These are phyloP conservation scores for Aaosphaeria arxii DNA, from an alignment of 2,329 filamentous ascomycete genomes.

Conservation along the genomic window DNA sequence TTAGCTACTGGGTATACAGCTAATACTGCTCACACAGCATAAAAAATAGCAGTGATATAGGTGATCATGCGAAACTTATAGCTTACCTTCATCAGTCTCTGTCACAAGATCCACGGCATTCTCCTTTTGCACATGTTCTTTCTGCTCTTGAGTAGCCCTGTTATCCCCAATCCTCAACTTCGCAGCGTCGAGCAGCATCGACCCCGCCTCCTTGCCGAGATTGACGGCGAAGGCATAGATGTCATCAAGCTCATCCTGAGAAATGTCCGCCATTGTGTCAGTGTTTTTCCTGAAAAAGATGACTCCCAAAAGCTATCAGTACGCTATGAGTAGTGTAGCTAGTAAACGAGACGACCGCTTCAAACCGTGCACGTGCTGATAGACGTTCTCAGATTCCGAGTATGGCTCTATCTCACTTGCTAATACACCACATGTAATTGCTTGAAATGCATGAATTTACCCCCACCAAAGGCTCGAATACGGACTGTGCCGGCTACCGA, in stretches of 20 bases:
- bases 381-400: no score
- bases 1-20: constrained; percentile 76
- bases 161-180: constrained; percentile 50
- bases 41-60: no score
- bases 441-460: no score
- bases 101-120: constrained; percentile 76
- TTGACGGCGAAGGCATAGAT: constrained; percentile 70
- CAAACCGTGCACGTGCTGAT: no score
- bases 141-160: constrained; percentile 15
- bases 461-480: no score
- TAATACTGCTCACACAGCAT: constrained; percentile 63
- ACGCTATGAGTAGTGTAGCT: no score
- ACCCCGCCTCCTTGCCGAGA: constrained; percentile 67
- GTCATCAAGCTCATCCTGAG: constrained; percentile 53
- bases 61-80: neutral
- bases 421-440: no score
- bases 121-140: constrained; percentile 63
- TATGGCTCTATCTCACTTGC: no score
- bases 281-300: no score
- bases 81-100: constrained; percentile 67
- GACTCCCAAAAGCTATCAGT: no score
- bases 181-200: constrained; percentile 64
- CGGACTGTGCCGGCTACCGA: no score
- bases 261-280: constrained; percentile 21
- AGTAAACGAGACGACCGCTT: no score